Percentiles rank a stretch among this genome's conserved stretches.
phyloP scores from a whole-genome alignment of 2,329 filamentous ascomycete species.

The Thielaviopsis cerberus region DNA sequence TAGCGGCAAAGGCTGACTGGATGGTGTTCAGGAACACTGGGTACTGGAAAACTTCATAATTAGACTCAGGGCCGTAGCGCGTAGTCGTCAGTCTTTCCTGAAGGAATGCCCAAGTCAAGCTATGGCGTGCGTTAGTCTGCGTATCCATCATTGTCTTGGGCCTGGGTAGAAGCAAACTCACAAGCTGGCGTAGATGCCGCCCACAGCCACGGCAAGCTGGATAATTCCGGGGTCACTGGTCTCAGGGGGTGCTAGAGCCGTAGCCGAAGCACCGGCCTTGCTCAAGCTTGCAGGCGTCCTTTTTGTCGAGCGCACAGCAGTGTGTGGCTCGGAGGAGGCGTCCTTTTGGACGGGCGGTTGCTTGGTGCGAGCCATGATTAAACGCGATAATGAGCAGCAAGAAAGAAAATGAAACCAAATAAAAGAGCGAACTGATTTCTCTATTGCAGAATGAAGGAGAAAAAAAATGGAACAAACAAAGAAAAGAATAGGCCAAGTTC shows the following conservation, averaged over 20 bases:
- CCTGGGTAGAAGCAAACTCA: conserved; percentile 27
- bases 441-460: background rate
- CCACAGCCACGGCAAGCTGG: conserved; percentile 72
- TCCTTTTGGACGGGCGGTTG: conserved; percentile 47
- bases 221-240: conserved; percentile 42
- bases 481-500: conserved; percentile 6
- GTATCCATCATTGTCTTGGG: background rate
- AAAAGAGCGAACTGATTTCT: background rate
- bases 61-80: conserved; percentile 46
- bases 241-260: conserved; percentile 14
- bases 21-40: conserved; percentile 92
- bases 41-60: conserved; percentile 70
- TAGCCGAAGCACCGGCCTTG: conserved; percentile 15
- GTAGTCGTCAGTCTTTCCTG: conserved; percentile 97
- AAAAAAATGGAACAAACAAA: conserved; percentile 2
- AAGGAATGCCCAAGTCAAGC: conserved; percentile 86
- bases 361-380: conserved; percentile 51
- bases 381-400: background rate
- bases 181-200: conserved; percentile 94
- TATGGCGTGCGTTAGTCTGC: conserved; percentile 20
- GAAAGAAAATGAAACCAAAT: background rate
- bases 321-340: conserved; percentile 45
- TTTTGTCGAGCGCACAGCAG: conserved; percentile 18
- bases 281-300: conserved; percentile 17
- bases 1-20: conserved; percentile 74